These are phyloP conservation scores for Citeromyces matritensis DNA, from an alignment of 805 yeast species.

Conservation along the genomic window DNA sequence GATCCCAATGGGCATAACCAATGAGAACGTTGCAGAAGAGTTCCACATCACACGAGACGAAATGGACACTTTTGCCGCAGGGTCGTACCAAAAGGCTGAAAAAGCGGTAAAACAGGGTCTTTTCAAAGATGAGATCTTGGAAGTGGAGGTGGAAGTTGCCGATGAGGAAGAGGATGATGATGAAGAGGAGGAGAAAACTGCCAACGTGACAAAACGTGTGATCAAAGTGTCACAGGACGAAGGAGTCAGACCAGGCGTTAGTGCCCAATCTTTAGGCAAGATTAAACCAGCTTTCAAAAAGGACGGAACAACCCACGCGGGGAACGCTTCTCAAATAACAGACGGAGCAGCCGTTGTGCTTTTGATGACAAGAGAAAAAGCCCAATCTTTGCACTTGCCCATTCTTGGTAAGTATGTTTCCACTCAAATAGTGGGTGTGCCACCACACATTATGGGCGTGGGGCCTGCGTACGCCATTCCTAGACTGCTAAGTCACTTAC, in stretches of 20 bases:
- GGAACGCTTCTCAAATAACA: constrained; percentile 90
- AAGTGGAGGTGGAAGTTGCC: constrained; percentile 47
- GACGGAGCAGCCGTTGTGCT: constrained; percentile 93
- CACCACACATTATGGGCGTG: constrained; percentile 92
- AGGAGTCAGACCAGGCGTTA: constrained; percentile 83
- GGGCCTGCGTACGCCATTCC: constrained; percentile 98
- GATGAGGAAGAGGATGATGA: constrained; percentile 43
- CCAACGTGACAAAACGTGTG: constrained; percentile 9
- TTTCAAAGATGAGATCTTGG: constrained; percentile 84
- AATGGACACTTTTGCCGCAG: constrained; percentile 86
- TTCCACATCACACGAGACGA: constrained; percentile 48
- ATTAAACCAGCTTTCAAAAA: constrained; percentile 77
- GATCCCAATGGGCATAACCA: constrained; percentile 94
- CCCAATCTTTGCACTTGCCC: constrained; percentile 56
- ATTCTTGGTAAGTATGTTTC: constrained; percentile 71
- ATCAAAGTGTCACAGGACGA: constrained; percentile 55
- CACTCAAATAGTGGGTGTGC: constrained; percentile 78
- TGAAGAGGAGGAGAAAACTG: constrained; percentile 18
- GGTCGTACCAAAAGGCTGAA: constrained; percentile 75
- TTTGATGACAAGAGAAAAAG: constrained; percentile 74
- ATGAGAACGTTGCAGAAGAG: constrained; percentile 73
- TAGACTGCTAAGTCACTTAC: constrained; percentile 35
- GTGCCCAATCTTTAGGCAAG: constrained; percentile 59
- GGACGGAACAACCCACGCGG: constrained; percentile 85
- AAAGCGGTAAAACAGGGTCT: constrained; percentile 52